Conservation (phyloP, 495 filamentous ascomycete species). For the Saxophila tyrrhenica region DNA sequence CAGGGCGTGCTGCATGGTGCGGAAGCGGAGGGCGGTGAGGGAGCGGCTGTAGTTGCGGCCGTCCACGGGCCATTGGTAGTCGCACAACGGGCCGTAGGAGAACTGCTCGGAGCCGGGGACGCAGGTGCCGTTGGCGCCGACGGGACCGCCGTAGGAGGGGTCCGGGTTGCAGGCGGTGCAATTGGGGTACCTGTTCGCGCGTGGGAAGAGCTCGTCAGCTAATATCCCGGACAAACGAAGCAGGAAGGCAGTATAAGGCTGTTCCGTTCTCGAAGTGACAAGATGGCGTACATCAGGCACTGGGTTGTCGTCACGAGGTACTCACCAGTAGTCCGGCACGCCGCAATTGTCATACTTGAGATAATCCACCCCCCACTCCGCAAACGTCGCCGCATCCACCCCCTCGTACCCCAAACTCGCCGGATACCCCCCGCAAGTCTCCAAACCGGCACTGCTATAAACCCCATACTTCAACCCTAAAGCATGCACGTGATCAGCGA, state of each 20-base stretch:
- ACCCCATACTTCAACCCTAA: constrained; percentile 29
- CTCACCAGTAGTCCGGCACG: neutral
- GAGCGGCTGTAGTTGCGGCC: constrained; percentile 33
- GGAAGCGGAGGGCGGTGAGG: constrained; percentile 30
- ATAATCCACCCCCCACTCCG: constrained; percentile 55
- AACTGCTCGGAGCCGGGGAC: constrained; percentile 32
- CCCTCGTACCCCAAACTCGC: constrained; percentile 50
- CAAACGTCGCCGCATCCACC: constrained; percentile 50
- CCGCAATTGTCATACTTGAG: constrained; percentile 54
- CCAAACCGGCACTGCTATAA: constrained; percentile 40
- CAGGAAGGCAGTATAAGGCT: too few species aligned
- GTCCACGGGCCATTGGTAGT: constrained; percentile 6
- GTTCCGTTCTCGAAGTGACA: too few species aligned
- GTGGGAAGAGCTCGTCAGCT: constrained; percentile 34
- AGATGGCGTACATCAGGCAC: too few species aligned
- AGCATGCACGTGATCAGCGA: constrained; percentile 23
- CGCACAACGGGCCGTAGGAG: constrained; percentile 1
- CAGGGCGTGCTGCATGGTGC: constrained; percentile 51
- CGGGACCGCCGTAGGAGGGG: constrained; percentile 27
- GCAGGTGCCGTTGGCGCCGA: constrained; percentile 27
- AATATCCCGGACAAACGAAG: too few species aligned
- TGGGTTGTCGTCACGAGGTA: too few species aligned
- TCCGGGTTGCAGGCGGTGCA: constrained; percentile 32
- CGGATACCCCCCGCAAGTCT: constrained; percentile 53
- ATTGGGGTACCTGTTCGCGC: too few species aligned